phyloP scores from a whole-genome alignment of 768 basidiomycete species.

The Hortiboletus campestris region DNA sequence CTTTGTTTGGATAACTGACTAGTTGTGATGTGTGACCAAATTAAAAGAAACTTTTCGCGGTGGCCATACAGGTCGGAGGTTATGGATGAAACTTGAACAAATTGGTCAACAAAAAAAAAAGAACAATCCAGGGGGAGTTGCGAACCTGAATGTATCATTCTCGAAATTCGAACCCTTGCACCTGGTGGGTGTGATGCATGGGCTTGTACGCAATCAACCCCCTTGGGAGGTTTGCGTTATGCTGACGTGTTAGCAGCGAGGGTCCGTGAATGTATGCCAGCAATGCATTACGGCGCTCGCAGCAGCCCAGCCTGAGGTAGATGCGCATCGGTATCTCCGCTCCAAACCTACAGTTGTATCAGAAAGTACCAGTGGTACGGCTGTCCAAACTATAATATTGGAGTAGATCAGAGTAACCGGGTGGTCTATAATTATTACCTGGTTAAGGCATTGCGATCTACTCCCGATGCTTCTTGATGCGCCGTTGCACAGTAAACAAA shows the following conservation, averaged over 20 bases:
- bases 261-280: conserved; percentile 28
- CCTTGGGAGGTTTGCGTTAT: conserved; percentile 17
- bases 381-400: not conserved
- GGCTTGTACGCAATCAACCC: conserved; percentile 30
- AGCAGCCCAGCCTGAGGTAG: not conserved
- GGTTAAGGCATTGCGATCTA: conserved; percentile 18
- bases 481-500: conserved; percentile 5
- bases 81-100: conserved; percentile 15
- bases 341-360: conserved; percentile 12
- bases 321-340: conserved; percentile 22
- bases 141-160: conserved; percentile 27
- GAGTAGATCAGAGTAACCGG: not conserved
- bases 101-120: conserved; percentile 10
- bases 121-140: conserved; percentile 4
- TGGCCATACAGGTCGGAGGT: conserved; percentile 12
- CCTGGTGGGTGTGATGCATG: conserved; percentile 12
- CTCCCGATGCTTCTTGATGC: conserved; percentile 24
- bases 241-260: conserved; percentile 30
- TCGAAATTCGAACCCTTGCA: conserved; percentile 27
- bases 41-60: conserved; percentile 9
- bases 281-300: conserved; percentile 29
- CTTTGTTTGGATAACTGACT: conserved; percentile 8
- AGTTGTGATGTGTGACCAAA: conserved; percentile 13
- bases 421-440: conserved; percentile 11
- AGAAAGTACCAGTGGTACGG: not conserved